These are phyloP conservation scores for Dipteronia dyeriana DNA, from an alignment of 345 rosid species.

Conservation along the genomic window DNA sequence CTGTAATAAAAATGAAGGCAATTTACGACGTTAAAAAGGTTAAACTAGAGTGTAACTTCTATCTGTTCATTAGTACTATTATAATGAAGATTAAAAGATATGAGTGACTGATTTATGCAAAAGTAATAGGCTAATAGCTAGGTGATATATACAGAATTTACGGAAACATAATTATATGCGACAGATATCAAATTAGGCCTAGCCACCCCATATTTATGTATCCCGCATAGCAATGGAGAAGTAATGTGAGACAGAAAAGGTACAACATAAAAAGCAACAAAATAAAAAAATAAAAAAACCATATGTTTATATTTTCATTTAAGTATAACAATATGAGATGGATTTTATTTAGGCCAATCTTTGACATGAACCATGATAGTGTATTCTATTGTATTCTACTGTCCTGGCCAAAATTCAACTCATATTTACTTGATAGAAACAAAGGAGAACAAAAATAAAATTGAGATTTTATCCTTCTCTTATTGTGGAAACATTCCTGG, in stretches of 20 bases:
- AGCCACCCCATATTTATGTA: neutral
- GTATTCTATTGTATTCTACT: neutral
- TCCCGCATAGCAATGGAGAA: neutral
- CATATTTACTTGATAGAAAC: neutral
- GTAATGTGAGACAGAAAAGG: neutral
- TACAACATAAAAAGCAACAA: neutral
- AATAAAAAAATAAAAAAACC: too few species aligned
- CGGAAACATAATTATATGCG: neutral
- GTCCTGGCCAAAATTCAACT: neutral
- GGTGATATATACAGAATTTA: neutral
- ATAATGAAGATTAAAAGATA: neutral
- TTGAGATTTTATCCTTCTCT: neutral
- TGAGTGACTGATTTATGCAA: neutral
- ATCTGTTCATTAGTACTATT: neutral
- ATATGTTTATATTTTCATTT: neutral
- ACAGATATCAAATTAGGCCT: neutral
- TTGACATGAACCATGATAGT: neutral
- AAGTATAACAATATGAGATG: neutral
- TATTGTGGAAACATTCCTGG: neutral
- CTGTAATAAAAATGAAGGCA: neutral
- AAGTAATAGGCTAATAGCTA: neutral
- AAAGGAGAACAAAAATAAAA: neutral
- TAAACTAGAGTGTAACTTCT: neutral
- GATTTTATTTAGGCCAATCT: conserved; percentile 3
- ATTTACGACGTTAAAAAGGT: neutral